Percentiles rank a stretch among this genome's conserved stretches.
Conservation (phyloP, 139 green algal species). For the Pycnococcus provasolii region DNA sequence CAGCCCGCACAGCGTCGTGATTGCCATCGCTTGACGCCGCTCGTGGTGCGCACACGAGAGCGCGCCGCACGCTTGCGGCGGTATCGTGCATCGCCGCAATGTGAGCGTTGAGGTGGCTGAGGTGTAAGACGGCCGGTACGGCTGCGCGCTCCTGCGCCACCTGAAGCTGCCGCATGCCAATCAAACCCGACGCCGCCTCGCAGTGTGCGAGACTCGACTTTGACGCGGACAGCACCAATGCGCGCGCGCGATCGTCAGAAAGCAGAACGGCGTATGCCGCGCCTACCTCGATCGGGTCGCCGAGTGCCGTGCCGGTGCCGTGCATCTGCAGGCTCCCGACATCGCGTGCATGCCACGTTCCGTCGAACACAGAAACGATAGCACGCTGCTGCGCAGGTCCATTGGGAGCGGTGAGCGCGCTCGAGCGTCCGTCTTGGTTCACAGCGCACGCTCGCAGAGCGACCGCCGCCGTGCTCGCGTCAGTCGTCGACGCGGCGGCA, state of each 20-base stretch:
- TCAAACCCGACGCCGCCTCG: constrained; percentile 66
- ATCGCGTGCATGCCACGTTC: background rate
- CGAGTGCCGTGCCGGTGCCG: constrained; percentile 65
- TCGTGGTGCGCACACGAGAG: background rate
- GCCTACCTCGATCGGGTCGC: constrained; percentile 79
- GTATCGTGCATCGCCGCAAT: constrained; percentile 15
- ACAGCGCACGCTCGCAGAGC: constrained; percentile 39
- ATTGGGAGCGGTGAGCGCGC: constrained; percentile 17
- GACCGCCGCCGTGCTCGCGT: background rate
- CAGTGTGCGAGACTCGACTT: constrained; percentile 72
- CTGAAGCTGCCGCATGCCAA: constrained; percentile 43
- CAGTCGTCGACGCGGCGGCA: background rate
- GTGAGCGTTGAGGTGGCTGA: constrained; percentile 52
- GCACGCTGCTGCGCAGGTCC: constrained; percentile 3
- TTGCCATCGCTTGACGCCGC: no score
- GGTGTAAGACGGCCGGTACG: constrained; percentile 15
- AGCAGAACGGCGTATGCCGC: constrained; percentile 39
- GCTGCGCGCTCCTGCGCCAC: background rate
- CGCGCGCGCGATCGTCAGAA: constrained; percentile 16
- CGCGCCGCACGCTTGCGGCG: background rate
- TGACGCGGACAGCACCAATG: constrained; percentile 50
- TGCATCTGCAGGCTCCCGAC: constrained; percentile 54
- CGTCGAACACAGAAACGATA: constrained; percentile 32
- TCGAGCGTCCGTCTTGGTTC: constrained; percentile 20
- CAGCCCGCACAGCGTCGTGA: no score